These are phyloP conservation scores for Coemansia sp. DNA, from an alignment of 192 early-diverging fungal genomes.

Conservation along the genomic window DNA sequence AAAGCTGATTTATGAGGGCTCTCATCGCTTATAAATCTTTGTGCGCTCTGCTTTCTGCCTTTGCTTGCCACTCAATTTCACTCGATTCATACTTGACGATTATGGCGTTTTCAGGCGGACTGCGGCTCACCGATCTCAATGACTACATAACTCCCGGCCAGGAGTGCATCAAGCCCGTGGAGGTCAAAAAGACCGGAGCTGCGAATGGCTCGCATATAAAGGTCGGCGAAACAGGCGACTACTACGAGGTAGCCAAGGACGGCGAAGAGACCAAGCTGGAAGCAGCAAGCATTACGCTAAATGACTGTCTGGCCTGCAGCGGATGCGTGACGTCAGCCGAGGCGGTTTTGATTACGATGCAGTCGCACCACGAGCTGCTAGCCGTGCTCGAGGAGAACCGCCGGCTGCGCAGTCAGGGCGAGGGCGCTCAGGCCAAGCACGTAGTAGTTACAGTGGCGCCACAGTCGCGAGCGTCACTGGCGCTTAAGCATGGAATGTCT, in stretches of 20 bases:
- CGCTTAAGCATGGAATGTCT: constrained; percentile 75
- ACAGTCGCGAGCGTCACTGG: constrained; percentile 87
- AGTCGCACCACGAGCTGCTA: constrained; percentile 85
- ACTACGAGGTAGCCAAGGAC: constrained; percentile 88
- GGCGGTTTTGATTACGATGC: constrained; percentile 87
- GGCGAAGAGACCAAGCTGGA: constrained; percentile 85
- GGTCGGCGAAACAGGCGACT: constrained; percentile 71
- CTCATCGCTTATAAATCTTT: background rate
- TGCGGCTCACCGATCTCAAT: constrained; percentile 90
- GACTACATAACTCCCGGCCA: constrained; percentile 97
- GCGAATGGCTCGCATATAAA: constrained; percentile 69
- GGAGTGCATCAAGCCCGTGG: constrained; percentile 95
- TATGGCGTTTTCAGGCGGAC: constrained; percentile 84
- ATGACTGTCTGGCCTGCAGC: constrained; percentile 98
- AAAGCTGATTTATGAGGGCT: background rate
- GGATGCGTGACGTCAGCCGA: constrained; percentile 99
- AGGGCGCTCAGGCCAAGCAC: constrained; percentile 17
- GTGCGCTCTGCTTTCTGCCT: background rate
- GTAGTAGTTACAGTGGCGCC: constrained; percentile 89
- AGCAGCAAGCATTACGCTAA: constrained; percentile 81
- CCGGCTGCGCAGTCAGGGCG: constrained; percentile 16
- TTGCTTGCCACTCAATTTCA: background rate
- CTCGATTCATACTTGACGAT: background rate
- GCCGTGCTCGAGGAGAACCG: constrained; percentile 45
- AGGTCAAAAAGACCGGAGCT: constrained; percentile 64